A percentile compares a stretch with the other conserved stretches of the same genome.
phyloP scores from a whole-genome alignment of 169 alveolate genomes.

The Perkinsus chesapeaki region DNA sequence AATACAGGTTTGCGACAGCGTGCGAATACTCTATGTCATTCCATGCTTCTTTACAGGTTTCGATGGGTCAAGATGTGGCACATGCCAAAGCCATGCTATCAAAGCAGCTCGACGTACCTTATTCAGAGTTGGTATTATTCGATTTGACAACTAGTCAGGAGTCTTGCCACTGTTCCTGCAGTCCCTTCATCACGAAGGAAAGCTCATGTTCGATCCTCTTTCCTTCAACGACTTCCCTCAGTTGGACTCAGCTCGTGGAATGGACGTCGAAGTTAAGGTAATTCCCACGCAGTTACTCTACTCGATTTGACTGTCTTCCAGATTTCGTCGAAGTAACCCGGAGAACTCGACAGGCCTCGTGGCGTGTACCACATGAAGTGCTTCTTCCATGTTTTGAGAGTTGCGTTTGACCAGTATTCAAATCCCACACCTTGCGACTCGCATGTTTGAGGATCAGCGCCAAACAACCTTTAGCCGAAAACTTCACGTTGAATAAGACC shows the following conservation, averaged over 20 bases:
- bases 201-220: neutral
- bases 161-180: neutral
- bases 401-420: no score
- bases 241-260: neutral
- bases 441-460: no score
- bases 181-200: neutral
- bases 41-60: neutral
- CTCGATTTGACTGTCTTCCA: neutral
- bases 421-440: no score
- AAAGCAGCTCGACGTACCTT: neutral
- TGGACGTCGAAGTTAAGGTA: neutral
- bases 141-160: neutral
- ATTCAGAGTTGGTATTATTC: neutral
- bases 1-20: neutral
- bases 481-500: no score
- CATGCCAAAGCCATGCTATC: neutral
- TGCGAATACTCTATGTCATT: no score
- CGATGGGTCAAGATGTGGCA: neutral
- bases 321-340: neutral
- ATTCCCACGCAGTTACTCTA: neutral
- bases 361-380: neutral
- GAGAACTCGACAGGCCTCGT: neutral
- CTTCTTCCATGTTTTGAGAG: no score
- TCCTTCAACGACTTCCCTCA: neutral
- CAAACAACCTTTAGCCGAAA: no score